phyloP scores from a whole-genome alignment of 805 yeast genomes.

The Metschnikowia bowlesiae region DNA sequence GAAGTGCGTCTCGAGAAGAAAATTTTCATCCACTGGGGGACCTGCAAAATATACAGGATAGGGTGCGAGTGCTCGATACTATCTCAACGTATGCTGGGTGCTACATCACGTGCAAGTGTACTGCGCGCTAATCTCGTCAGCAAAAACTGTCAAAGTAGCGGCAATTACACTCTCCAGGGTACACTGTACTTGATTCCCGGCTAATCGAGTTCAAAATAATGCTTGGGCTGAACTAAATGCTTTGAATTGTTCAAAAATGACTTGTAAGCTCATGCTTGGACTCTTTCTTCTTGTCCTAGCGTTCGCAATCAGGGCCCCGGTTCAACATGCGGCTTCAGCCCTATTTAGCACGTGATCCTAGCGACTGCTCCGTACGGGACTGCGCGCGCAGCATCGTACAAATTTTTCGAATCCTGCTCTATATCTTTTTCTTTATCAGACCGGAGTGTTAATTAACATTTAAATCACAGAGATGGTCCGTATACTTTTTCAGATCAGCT shows the following conservation, averaged over 20 bases:
- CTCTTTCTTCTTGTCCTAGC: background rate
- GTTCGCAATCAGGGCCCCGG: background rate
- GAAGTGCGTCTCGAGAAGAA: conserved; percentile 14
- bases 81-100: background rate
- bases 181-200: too few relatives aligned
- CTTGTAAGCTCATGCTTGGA: background rate
- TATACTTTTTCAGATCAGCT: conserved; percentile 31
- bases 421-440: conserved; percentile 29
- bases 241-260: background rate
- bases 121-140: background rate
- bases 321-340: conserved; percentile 4
- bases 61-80: conserved; percentile 2
- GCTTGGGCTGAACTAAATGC: too few relatives aligned
- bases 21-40: conserved; percentile 17
- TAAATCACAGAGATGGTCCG: conserved; percentile 89
- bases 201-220: too few relatives aligned
- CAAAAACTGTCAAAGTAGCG: background rate
- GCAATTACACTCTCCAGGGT: background rate
- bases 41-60: conserved; percentile 14
- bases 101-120: background rate
- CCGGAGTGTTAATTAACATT: conserved; percentile 83
- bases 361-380: conserved; percentile 10
- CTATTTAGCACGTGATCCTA: conserved; percentile 12
- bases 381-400: conserved; percentile 8
- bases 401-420: conserved; percentile 9